phyloP scores from a whole-genome alignment of 805 yeast genomes.

The Myxozyma lipomycoides region DNA sequence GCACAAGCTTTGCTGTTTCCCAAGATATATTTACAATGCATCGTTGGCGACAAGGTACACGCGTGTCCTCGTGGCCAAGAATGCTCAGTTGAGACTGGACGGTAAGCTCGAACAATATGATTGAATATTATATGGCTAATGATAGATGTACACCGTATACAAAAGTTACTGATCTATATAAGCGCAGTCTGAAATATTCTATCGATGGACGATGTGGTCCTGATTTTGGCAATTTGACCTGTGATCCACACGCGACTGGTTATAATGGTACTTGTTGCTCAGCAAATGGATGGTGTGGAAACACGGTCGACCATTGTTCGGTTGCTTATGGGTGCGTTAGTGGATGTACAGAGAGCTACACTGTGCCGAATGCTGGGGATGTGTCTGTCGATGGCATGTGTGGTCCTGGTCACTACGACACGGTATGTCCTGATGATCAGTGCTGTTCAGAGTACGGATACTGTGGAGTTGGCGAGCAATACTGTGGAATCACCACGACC shows the following conservation, averaged over 20 bases:
- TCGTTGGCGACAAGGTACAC: not conserved
- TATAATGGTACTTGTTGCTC: conserved; percentile 21
- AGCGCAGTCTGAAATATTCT: conserved; percentile 1
- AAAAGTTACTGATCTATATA: not conserved
- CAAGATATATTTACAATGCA: not conserved
- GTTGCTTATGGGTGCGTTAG: conserved; percentile 11
- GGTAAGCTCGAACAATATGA: not conserved
- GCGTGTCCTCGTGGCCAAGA: conserved; percentile 15
- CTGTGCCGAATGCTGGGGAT: not conserved
- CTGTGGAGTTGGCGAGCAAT: conserved; percentile 12
- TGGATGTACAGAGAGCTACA: conserved; percentile 12
- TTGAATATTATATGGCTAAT: not conserved
- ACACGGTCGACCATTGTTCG: conserved; percentile 9
- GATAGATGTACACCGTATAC: not conserved
- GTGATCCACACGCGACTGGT: conserved; percentile 5
- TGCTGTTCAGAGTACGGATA: conserved; percentile 23
- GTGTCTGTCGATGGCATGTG: conserved; percentile 21
- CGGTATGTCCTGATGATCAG: conserved; percentile 12
- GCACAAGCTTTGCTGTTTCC: conserved; percentile 13
- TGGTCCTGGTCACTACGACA: conserved; percentile 11
- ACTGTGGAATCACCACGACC: conserved; percentile 12
- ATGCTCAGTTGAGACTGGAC: conserved; percentile 6
- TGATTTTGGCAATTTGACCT: conserved; percentile 1
- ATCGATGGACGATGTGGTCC: conserved; percentile 18
- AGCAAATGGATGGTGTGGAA: conserved; percentile 17